Conservation (phyloP, 2,329 filamentous ascomycete genomes). For the Fusarium sulawesiense region DNA sequence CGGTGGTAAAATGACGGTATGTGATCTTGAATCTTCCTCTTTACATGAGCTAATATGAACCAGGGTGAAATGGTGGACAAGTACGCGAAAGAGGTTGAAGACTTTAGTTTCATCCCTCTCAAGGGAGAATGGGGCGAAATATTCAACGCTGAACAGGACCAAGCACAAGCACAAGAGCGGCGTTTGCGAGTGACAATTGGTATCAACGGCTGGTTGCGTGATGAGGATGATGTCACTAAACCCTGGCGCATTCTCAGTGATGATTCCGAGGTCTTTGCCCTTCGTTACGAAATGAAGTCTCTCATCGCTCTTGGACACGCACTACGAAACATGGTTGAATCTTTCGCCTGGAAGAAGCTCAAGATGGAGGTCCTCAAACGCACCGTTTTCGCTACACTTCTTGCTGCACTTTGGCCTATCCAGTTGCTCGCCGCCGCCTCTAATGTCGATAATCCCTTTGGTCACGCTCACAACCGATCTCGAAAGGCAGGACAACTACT, state of each 20-base stretch:
- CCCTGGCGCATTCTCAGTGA: conserved; percentile 82
- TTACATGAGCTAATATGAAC: conserved; percentile 22
- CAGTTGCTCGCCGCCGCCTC: conserved; percentile 73
- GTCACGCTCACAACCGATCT: conserved; percentile 77
- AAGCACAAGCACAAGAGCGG: conserved; percentile 49
- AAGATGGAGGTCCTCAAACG: conserved; percentile 80
- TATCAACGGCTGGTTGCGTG: conserved; percentile 86
- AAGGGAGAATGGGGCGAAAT: conserved; percentile 57
- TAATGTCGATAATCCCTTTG: conserved; percentile 85
- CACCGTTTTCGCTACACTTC: conserved; percentile 75
- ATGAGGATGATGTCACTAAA: conserved; percentile 77
- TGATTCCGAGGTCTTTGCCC: conserved; percentile 82
- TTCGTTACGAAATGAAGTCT: conserved; percentile 84
- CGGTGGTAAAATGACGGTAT: conserved; percentile 76
- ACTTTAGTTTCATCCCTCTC: conserved; percentile 82
- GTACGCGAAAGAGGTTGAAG: conserved; percentile 88
- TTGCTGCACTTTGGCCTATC: conserved; percentile 77
- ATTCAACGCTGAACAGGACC: conserved; percentile 28
- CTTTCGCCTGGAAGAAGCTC: conserved; percentile 79
- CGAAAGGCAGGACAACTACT: conserved; percentile 84
- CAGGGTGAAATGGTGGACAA: conserved; percentile 85
- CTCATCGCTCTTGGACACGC: conserved; percentile 81
- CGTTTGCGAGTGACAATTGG: conserved; percentile 85
- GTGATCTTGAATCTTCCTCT: conserved; percentile 9
- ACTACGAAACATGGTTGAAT: conserved; percentile 76